These are phyloP conservation scores for Dactylorhiza incarnata DNA, from an alignment of 106 monocot genomes.

Conservation along the genomic window DNA sequence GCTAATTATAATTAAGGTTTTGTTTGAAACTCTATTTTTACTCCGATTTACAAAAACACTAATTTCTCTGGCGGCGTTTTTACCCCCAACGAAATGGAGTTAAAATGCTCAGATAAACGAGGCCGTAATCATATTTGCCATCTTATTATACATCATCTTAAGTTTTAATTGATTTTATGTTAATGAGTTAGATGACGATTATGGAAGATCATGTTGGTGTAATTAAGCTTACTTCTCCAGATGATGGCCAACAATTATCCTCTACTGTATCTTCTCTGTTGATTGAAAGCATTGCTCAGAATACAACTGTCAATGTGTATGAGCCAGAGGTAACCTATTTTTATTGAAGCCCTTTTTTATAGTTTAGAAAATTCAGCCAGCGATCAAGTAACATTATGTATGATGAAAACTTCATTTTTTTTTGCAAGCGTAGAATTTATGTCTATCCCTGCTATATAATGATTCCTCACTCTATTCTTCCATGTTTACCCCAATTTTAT, in stretches of 20 bases:
- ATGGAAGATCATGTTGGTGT: constrained; percentile 74
- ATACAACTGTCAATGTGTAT: constrained; percentile 81
- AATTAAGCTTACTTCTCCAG: constrained; percentile 33
- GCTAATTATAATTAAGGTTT: no score
- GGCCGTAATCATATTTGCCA: neutral
- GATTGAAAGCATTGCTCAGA: constrained; percentile 86
- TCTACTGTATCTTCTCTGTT: constrained; percentile 32
- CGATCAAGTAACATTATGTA: neutral
- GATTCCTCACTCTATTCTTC: neutral
- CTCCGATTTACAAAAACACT: constrained; percentile 22
- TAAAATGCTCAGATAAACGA: no score
- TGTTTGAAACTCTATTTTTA: no score
- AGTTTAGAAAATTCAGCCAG: neutral
- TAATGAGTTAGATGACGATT: constrained; percentile 72
- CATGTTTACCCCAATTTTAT: neutral
- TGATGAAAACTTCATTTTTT: neutral
- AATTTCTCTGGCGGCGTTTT: neutral
- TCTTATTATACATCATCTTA: neutral
- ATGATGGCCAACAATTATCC: constrained; percentile 38
- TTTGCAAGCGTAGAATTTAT: neutral
- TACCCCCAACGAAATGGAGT: neutral
- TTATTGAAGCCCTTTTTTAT: neutral
- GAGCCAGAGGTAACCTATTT: constrained; percentile 50
- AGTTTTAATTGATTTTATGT: constrained; percentile 5
- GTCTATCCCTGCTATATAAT: neutral